Evolutionary conservation across 495 filamentous ascomycete species (phyloP).

Genomic region (Mytilinidion resinicola): DNA sequence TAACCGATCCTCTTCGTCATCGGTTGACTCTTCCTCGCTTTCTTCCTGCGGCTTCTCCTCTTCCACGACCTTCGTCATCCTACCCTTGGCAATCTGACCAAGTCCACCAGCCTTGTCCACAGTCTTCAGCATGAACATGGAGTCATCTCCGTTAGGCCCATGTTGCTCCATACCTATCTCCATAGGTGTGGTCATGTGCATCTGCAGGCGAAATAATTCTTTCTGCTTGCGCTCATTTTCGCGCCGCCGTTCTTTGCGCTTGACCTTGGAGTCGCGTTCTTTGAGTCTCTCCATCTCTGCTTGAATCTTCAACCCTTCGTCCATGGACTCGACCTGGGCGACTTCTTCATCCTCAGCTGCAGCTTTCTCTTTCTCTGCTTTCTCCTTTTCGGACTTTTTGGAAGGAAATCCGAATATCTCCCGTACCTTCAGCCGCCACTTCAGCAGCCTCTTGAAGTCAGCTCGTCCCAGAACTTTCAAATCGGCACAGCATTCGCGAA

Average conservation of each 20-base stretch:
- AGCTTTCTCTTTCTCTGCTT: constrained; percentile 30
- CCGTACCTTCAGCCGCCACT: constrained; percentile 84
- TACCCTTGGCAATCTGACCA: constrained; percentile 67
- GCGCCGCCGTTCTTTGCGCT: constrained; percentile 71
- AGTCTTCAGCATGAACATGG: constrained; percentile 75
- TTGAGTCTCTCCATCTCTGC: constrained; percentile 75
- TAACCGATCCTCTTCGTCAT: constrained; percentile 73
- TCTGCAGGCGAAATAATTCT: constrained; percentile 87
- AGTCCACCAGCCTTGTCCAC: constrained; percentile 68
- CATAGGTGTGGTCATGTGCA: constrained; percentile 92
- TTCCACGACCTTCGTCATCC: constrained; percentile 56
- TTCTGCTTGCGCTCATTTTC: constrained; percentile 87
- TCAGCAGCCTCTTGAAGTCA: constrained; percentile 87
- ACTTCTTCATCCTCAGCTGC: constrained; percentile 62
- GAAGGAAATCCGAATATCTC: constrained; percentile 83
- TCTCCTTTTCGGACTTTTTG: constrained; percentile 56
- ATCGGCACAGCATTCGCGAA: constrained; percentile 78
- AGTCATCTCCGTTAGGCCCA: constrained; percentile 66
- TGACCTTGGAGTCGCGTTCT: constrained; percentile 65
- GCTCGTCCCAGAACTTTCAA: constrained; percentile 86
- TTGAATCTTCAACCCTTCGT: constrained; percentile 85
- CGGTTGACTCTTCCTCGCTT: constrained; percentile 57
- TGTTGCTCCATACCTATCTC: constrained; percentile 92
- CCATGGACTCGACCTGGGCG: constrained; percentile 78
- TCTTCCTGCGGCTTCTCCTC: constrained; percentile 46